phyloP scores from a whole-genome alignment of 2,329 filamentous ascomycete species.

The Cyphellophora attinorum region DNA sequence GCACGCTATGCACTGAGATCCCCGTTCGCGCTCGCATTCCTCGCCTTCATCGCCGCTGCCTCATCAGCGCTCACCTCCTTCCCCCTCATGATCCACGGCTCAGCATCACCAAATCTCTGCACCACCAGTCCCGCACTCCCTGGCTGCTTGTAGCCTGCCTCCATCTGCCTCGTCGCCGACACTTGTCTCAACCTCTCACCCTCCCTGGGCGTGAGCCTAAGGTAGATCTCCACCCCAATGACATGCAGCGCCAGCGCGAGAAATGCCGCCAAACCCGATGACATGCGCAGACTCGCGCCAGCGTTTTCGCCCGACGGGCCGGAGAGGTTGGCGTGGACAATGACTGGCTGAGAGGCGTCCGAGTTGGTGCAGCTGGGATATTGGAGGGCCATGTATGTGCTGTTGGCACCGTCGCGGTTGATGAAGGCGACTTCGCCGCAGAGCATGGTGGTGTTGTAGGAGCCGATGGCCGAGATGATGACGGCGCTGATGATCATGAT shows the following conservation, averaged over 20 bases:
- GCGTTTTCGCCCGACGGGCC: conserved; percentile 2
- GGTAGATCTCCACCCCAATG: conserved; percentile 9
- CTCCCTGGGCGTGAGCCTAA: conserved; percentile 9
- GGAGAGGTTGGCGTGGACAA: conserved; percentile 5
- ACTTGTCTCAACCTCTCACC: conserved; percentile 7
- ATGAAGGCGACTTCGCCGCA: conserved; percentile 29
- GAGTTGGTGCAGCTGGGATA: conserved; percentile 2
- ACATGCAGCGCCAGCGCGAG: conserved; percentile 7
- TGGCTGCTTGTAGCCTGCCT: conserved; percentile 5
- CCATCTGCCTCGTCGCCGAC: conserved; percentile 7
- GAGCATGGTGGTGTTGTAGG: conserved; percentile 26
- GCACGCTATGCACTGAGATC: too few relatives aligned
- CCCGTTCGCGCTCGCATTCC: too few relatives aligned
- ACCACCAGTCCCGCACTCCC: conserved; percentile 5
- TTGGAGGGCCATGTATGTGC: conserved; percentile 1
- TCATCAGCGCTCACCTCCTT: too few relatives aligned
- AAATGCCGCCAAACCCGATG: conserved; percentile 10
- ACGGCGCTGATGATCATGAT: conserved; percentile 31
- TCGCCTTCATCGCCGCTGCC: too few relatives aligned
- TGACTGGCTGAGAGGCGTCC: conserved; percentile 3
- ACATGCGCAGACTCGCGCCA: conserved; percentile 4
- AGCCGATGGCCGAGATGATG: conserved; percentile 27
- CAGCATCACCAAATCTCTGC: conserved; percentile 6
- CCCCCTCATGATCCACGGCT: conserved; percentile 1
- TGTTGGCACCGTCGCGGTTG: conserved; percentile 1